A percentile compares a stretch with the other conserved stretches of the same genome.
phyloP scores from a whole-genome alignment of 2,329 filamentous ascomycete genomes.

The Neocatenulostroma microsporum region DNA sequence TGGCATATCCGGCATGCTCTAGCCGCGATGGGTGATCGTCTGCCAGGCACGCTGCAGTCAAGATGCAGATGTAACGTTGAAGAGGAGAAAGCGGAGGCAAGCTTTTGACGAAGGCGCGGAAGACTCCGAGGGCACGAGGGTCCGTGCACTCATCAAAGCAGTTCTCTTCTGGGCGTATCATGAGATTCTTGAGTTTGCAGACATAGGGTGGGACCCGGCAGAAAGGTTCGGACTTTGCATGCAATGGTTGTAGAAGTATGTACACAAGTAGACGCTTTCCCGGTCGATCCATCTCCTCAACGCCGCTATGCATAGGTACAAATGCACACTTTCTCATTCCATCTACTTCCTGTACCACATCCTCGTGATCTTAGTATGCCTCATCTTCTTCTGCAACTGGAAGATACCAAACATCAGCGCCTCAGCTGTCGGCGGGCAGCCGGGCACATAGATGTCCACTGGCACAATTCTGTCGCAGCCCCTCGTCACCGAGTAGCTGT shows the following conservation, averaged over 20 bases:
- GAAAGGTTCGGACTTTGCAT: too few species aligned
- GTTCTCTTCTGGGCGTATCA: too few species aligned
- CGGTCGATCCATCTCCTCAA: too few species aligned
- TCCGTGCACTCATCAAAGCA: too few species aligned
- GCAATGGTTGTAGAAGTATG: too few species aligned
- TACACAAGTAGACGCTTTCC: too few species aligned
- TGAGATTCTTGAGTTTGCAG: too few species aligned
- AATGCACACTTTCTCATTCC: conserved; percentile 2
- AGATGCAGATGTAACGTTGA: conserved; percentile 6
- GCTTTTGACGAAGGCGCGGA: neutral
- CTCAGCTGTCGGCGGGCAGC: conserved; percentile 53
- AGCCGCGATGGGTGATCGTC: too few species aligned
- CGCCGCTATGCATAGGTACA: conserved; percentile 6
- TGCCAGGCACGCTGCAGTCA: neutral
- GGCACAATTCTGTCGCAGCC: conserved; percentile 71
- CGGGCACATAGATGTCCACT: conserved; percentile 72
- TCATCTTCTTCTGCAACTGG: conserved; percentile 69
- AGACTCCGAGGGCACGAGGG: too few species aligned
- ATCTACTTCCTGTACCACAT: conserved; percentile 49
- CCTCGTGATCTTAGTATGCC: conserved; percentile 46
- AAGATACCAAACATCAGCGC: conserved; percentile 57
- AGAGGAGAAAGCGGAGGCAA: conserved; percentile 6
- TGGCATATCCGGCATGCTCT: too few species aligned
- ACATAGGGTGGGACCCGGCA: too few species aligned
- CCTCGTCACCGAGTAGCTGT: conserved; percentile 67